These are phyloP conservation scores for Ustanciosporium gigantosporum DNA, from an alignment of 1,284 basidiomycete genomes.

Conservation along the genomic window DNA sequence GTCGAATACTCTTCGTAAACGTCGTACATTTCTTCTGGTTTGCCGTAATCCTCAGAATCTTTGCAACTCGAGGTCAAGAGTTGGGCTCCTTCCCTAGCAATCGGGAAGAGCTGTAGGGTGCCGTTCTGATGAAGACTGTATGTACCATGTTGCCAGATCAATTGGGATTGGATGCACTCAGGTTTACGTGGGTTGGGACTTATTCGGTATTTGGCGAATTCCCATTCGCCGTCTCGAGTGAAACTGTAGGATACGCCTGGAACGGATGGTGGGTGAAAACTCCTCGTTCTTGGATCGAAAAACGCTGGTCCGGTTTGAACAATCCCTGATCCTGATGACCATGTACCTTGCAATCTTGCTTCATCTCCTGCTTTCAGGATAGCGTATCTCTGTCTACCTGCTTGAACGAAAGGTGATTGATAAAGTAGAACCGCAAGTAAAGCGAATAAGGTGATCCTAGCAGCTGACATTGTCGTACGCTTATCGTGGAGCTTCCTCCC, in stretches of 20 bases:
- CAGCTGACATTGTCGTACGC: no score
- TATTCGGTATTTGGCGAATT: conserved; percentile 54
- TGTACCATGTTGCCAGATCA: conserved; percentile 60
- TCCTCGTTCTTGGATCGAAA: conserved; percentile 54
- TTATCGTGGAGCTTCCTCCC: no score
- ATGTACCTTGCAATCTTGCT: conserved; percentile 46
- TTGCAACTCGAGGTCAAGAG: conserved; percentile 25
- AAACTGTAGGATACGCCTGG: conserved; percentile 59
- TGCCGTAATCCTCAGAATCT: background rate
- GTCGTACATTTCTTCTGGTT: conserved; percentile 37
- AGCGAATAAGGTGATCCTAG: no score
- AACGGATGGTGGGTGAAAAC: conserved; percentile 50
- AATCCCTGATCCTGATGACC: conserved; percentile 50
- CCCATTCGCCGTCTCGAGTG: conserved; percentile 57
- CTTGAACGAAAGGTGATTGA: conserved; percentile 2
- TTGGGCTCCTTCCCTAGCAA: conserved; percentile 30
- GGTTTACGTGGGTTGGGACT: conserved; percentile 44
- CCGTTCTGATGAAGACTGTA: conserved; percentile 49
- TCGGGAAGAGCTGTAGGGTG: conserved; percentile 26
- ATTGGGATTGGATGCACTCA: conserved; percentile 48
- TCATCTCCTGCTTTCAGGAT: conserved; percentile 24
- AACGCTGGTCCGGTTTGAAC: conserved; percentile 54
- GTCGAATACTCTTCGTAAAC: conserved; percentile 22
- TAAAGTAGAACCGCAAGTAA: background rate
- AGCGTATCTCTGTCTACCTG: conserved; percentile 27